Conservation (phyloP, 371 early-diverging fungal species). For the Mortierella sp. region DNA sequence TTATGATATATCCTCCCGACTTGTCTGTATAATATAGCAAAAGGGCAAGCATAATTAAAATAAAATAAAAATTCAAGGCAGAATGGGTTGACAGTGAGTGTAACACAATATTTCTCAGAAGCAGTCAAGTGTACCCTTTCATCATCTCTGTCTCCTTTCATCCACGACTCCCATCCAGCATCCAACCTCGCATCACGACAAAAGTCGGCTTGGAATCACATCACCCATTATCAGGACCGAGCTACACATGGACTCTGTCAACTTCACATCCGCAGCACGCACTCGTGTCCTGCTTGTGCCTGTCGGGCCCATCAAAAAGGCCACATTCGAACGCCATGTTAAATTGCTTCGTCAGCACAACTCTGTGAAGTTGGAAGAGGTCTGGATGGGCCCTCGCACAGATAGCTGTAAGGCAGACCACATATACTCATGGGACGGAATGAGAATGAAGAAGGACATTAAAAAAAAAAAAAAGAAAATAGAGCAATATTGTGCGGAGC, state of each 20-base stretch:
- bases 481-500: background rate
- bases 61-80: background rate
- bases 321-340: conserved; percentile 76
- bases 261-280: conserved; percentile 70
- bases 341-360: conserved; percentile 68
- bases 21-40: too few relatives aligned
- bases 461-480: background rate
- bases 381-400: conserved; percentile 53
- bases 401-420: conserved; percentile 36
- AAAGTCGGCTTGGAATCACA: background rate
- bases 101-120: background rate
- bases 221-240: conserved; percentile 1
- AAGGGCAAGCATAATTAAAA: background rate
- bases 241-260: conserved; percentile 51
- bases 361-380: conserved; percentile 51
- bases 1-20: background rate
- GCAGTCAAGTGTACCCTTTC: background rate
- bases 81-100: background rate
- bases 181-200: background rate
- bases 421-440: background rate
- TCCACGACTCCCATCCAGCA: background rate
- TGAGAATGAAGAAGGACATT: too few relatives aligned
- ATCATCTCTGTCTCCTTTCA: conserved; percentile 2
- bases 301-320: conserved; percentile 75
- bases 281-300: conserved; percentile 82